Conservation (phyloP, 148 eudicot genomes). For the Cornus controversa region DNA sequence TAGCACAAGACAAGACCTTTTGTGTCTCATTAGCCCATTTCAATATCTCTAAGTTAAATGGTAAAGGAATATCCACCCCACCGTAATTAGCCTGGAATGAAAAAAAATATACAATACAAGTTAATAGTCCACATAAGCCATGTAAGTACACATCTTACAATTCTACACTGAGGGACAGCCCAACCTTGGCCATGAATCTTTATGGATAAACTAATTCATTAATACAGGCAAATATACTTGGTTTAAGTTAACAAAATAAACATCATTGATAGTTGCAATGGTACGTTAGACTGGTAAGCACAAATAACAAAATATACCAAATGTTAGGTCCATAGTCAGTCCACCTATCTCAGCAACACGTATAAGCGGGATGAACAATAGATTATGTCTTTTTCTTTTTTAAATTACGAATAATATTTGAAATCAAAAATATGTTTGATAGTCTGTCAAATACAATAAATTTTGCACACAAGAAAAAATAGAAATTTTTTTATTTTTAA, state of each 20-base stretch:
- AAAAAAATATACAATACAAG: background rate
- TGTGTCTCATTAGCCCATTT: slow-evolving; percentile 89
- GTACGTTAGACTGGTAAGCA: too few species aligned
- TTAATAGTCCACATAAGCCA: slow-evolving; percentile 1
- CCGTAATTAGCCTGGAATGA: slow-evolving; percentile 53
- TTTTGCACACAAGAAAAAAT: background rate
- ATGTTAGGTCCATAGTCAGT: too few species aligned
- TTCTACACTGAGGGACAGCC: slow-evolving; percentile 1
- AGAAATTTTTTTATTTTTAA: too few species aligned
- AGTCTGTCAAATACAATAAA: background rate
- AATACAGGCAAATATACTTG: background rate
- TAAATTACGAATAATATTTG: too few species aligned
- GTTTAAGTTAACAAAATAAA: background rate
- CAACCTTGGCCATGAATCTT: background rate
- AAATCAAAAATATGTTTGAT: background rate
- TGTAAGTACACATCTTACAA: background rate
- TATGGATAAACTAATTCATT: background rate
- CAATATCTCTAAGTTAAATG: slow-evolving; percentile 74
- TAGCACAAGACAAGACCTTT: slow-evolving; percentile 56
- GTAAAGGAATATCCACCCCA: slow-evolving; percentile 70
- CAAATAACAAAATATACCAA: too few species aligned
- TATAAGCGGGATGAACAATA: too few species aligned
- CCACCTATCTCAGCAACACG: too few species aligned
- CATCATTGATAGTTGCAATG: too few species aligned
- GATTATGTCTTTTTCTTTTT: too few species aligned